phyloP scores from a whole-genome alignment of 805 yeast species.

The Starmerella geochares region DNA sequence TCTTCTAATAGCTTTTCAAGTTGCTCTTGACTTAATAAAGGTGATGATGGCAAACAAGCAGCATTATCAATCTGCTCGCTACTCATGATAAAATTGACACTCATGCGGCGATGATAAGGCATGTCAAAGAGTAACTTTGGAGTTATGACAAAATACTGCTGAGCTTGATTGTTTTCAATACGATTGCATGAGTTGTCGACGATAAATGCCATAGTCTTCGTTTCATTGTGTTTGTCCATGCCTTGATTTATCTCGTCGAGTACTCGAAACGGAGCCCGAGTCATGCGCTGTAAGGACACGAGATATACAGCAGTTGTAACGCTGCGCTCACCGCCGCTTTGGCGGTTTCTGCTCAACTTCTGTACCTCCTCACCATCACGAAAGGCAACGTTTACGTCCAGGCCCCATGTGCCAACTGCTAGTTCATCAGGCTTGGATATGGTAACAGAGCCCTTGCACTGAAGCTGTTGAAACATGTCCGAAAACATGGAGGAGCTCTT shows the following conservation, averaged over 20 bases:
- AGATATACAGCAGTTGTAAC: slow-evolving; percentile 85
- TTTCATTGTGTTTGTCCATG: slow-evolving; percentile 90
- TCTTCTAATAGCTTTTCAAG: background rate
- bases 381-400: slow-evolving; percentile 76
- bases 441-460: slow-evolving; percentile 75
- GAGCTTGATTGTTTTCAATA: slow-evolving; percentile 33
- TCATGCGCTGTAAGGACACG: slow-evolving; percentile 79
- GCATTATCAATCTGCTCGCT: slow-evolving; percentile 23
- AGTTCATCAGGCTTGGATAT: slow-evolving; percentile 39
- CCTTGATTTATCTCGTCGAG: slow-evolving; percentile 99
- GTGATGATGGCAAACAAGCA: background rate
- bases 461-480: slow-evolving; percentile 57
- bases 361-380: slow-evolving; percentile 64
- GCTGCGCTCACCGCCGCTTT: slow-evolving; percentile 96
- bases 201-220: slow-evolving; percentile 72
- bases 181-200: slow-evolving; percentile 66
- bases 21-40: background rate
- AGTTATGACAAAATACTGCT: slow-evolving; percentile 86
- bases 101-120: slow-evolving; percentile 68
- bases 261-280: slow-evolving; percentile 83
- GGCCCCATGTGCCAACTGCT: slow-evolving; percentile 48
- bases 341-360: slow-evolving; percentile 72
- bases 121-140: slow-evolving; percentile 78
- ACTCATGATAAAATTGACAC: slow-evolving; percentile 74
- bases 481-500: slow-evolving; percentile 57